These are phyloP conservation scores for Plantago coronopus DNA, from an alignment of 305 asterid species.

Conservation along the genomic window DNA sequence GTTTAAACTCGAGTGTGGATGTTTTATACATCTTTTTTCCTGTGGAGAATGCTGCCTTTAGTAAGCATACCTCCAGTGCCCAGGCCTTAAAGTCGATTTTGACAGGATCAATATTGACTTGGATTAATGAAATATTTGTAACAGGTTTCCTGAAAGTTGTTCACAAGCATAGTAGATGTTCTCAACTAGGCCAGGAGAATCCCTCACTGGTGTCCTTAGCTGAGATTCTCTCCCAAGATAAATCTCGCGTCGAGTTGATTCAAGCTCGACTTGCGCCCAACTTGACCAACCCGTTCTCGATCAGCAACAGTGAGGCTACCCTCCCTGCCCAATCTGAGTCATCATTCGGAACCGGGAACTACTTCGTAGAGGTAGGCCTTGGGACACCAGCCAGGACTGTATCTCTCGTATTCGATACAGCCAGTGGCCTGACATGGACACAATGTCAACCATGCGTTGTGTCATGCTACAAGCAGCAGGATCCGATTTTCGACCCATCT, in stretches of 20 bases:
- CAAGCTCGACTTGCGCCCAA: slow-evolving; percentile 23
- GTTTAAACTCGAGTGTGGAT: too few species aligned
- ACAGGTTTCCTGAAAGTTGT: slow-evolving; percentile 45
- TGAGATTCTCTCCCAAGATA: slow-evolving; percentile 52
- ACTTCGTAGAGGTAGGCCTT: slow-evolving; percentile 5
- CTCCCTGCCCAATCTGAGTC: slow-evolving; percentile 1
- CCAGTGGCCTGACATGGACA: slow-evolving; percentile 72
- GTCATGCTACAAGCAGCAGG: slow-evolving; percentile 52
- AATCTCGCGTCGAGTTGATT: slow-evolving; percentile 46
- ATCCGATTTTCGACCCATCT: slow-evolving; percentile 51
- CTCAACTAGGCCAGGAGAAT: slow-evolving; percentile 12
- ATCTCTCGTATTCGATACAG: slow-evolving; percentile 55
- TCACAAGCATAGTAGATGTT: slow-evolving; percentile 59
- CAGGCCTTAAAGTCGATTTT: too few species aligned
- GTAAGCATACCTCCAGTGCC: too few species aligned
- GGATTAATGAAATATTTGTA: slow-evolving; percentile 14
- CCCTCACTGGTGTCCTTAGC: slow-evolving; percentile 24
- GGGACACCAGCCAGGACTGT: slow-evolving; percentile 3
- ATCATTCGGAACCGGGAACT: neutral
- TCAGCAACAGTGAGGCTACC: neutral
- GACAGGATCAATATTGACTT: too few species aligned
- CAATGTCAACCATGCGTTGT: slow-evolving; percentile 56
- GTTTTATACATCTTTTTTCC: too few species aligned
- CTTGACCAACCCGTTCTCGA: slow-evolving; percentile 7
- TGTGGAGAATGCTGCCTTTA: too few species aligned